phyloP scores from a whole-genome alignment of 352 stramenopile genomes.

The Phytophthora syringae region DNA sequence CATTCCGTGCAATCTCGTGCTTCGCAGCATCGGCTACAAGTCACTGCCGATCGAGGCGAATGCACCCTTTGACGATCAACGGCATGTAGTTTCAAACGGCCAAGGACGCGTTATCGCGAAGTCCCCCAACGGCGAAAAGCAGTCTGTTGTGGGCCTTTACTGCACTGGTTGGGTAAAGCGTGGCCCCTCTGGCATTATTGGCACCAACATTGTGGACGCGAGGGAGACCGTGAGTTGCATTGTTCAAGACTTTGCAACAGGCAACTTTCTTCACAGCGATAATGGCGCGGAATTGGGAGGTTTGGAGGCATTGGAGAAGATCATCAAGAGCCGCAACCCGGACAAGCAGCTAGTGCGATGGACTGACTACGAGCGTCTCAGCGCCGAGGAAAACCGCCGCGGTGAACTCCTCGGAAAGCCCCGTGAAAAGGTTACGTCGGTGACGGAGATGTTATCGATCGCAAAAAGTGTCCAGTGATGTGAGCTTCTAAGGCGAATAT shows the following conservation, averaged over 20 bases:
- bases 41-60: conserved; percentile 73
- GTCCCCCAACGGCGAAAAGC: conserved; percentile 35
- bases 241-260: conserved; percentile 76
- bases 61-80: conserved; percentile 83
- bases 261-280: conserved; percentile 45
- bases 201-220: conserved; percentile 98
- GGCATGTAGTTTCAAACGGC: conserved; percentile 69
- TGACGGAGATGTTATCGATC: conserved; percentile 75
- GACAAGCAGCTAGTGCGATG: conserved; percentile 77
- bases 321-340: conserved; percentile 57
- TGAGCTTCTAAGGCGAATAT: background rate
- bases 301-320: conserved; percentile 48
- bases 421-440: conserved; percentile 83
- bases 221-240: conserved; percentile 95
- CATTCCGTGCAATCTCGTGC: conserved; percentile 79
- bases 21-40: conserved; percentile 93
- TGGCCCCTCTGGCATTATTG: conserved; percentile 97
- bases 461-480: conserved; percentile 30
- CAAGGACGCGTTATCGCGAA: conserved; percentile 62
- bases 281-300: conserved; percentile 31
- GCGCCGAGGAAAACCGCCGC: conserved; percentile 64
- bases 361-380: conserved; percentile 68
- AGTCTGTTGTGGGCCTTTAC: conserved; percentile 90
- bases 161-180: conserved; percentile 98
- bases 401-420: conserved; percentile 68